Evolutionary conservation across 371 early-diverging fungal genomes (phyloP), one percentile per base, ranked within the genome.

Genomic region (Apophysomyces ossiformis): DNA sequence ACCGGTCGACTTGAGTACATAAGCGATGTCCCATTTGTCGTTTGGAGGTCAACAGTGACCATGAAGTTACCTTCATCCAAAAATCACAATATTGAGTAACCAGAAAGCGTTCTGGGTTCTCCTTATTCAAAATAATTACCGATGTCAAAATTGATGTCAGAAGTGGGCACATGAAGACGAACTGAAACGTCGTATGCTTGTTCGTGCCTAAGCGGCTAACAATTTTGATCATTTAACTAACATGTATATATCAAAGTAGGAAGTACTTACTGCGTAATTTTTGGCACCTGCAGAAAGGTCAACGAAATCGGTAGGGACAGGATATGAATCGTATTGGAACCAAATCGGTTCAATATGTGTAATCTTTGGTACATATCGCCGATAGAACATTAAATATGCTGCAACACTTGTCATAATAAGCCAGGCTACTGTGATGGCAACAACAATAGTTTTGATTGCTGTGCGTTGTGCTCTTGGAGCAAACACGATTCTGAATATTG

Each of bases 131-230:
- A 38, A 45, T 37, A 21, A 12, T 66, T 63, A 64, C 75, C 95
- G 56, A 94, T 71, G 16, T 84, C 81, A 60, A 90, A 85, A 72
- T 96, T 96, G 56, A 77, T 72, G 37, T 90, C 88, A 4, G 96
- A 93, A 45, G 89, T 88, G 12, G 97, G 96, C 26, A 94, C 92
- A 65, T 84, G 75, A 43, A 96, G 81, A 39, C 87, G 85, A 63
- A 96, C 76, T 2, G 85, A 85, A 7, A 96, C 82, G 38, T 86
- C 85, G 76, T 95, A 72, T 16, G 69, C 63, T 62, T 76, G 77
- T 43, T 71, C 73, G 63, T 72, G 72, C 21, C 73, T 64, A 57
- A 67, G 54, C n/a, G 69, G 70, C 71, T 67, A 54, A 13, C 21
- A 21, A 16, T 0, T 15, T 8, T 43, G 32, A 9, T 43, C n/a